phyloP scores from a whole-genome alignment of 805 yeast genomes.

The Yarrowia sp. region DNA sequence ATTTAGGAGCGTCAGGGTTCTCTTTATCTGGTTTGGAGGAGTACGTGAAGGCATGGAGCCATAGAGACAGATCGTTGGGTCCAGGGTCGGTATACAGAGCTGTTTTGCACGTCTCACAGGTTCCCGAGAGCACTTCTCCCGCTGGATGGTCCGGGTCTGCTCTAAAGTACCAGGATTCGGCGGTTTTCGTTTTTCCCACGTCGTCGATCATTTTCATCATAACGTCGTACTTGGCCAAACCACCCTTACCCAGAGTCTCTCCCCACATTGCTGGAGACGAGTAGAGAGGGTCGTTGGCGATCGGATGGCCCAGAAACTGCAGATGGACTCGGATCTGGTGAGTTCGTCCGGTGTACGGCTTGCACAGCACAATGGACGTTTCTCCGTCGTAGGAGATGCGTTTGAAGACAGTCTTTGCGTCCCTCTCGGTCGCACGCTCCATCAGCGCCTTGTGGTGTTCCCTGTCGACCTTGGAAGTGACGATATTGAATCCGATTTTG shows the following conservation, averaged over 20 bases:
- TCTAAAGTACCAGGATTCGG: constrained; percentile 69
- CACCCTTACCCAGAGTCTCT: constrained; percentile 62
- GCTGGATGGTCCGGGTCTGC: constrained; percentile 42
- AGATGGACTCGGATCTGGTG: constrained; percentile 95
- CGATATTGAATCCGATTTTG: constrained; percentile 68
- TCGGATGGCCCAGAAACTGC: constrained; percentile 87
- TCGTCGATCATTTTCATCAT: constrained; percentile 56
- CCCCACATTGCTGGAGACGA: constrained; percentile 88
- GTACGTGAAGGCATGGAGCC: constrained; percentile 90
- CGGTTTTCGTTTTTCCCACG: constrained; percentile 73
- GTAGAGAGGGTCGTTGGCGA: constrained; percentile 90
- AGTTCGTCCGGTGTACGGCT: constrained; percentile 90
- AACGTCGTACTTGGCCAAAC: constrained; percentile 9
- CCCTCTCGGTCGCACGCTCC: constrained; percentile 70
- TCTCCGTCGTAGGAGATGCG: constrained; percentile 72
- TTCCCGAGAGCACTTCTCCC: constrained; percentile 72
- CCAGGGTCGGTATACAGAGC: constrained; percentile 88
- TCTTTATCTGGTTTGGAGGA: constrained; percentile 44
- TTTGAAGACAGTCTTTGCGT: constrained; percentile 74
- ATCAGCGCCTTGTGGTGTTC: constrained; percentile 81
- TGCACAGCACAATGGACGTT: constrained; percentile 77
- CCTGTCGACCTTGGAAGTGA: constrained; percentile 57
- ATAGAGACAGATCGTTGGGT: constrained; percentile 81
- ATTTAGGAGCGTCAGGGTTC: constrained; percentile 48
- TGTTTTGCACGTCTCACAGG: constrained; percentile 70